These are phyloP conservation scores for Pseudopithomyces chartarum DNA, from an alignment of 2,329 filamentous ascomycete species.

Conservation along the genomic window DNA sequence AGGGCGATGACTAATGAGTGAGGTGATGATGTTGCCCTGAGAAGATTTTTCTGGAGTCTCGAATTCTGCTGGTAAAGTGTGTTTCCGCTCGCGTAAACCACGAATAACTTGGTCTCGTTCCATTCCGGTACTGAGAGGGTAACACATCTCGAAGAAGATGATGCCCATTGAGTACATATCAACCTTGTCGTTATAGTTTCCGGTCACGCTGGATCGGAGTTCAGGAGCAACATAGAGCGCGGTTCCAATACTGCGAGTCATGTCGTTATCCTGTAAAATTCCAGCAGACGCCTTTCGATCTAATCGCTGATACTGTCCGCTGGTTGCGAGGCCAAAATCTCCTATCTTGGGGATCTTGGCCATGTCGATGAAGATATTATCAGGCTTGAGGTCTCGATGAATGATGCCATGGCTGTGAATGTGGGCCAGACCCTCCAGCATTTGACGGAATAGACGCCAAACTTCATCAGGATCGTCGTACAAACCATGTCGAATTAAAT, in stretches of 20 bases:
- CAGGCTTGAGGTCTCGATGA: slow-evolving; percentile 93
- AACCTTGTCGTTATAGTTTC: slow-evolving; percentile 88
- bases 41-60: slow-evolving; percentile 67
- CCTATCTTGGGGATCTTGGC: slow-evolving; percentile 92
- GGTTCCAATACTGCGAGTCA: slow-evolving; percentile 75
- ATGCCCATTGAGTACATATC: slow-evolving; percentile 99
- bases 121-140: slow-evolving; percentile 65
- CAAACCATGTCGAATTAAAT: slow-evolving; percentile 79
- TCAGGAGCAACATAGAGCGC: slow-evolving; percentile 94
- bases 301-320: slow-evolving; percentile 70
- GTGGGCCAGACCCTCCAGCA: slow-evolving; percentile 86
- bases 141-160: slow-evolving; percentile 98
- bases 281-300: slow-evolving; percentile 55
- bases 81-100: slow-evolving; percentile 68
- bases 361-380: slow-evolving; percentile 95
- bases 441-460: slow-evolving; percentile 90
- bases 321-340: slow-evolving; percentile 93
- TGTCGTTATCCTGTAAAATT: slow-evolving; percentile 55
- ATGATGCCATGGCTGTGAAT: slow-evolving; percentile 92
- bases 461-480: slow-evolving; percentile 75
- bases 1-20: slow-evolving; percentile 80
- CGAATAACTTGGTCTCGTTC: slow-evolving; percentile 70
- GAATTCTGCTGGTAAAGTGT: slow-evolving; percentile 75
- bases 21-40: slow-evolving; percentile 78
- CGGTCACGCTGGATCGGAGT: slow-evolving; percentile 74